These are phyloP conservation scores for Dioscorea zingiberensis DNA, from an alignment of 106 monocot species.

Conservation along the genomic window DNA sequence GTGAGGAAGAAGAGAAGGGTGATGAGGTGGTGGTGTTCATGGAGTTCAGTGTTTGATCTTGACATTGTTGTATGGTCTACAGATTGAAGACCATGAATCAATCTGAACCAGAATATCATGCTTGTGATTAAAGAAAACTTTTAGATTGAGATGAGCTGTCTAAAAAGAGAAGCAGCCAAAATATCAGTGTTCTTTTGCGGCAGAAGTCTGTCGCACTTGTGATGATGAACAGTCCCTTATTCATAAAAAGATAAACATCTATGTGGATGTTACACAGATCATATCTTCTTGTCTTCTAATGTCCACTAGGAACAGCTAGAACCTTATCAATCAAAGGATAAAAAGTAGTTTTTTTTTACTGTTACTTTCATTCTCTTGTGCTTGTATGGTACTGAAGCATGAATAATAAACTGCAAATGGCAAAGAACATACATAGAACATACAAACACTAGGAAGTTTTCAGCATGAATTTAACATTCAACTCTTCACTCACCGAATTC, in stretches of 20 bases:
- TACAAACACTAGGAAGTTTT: not conserved
- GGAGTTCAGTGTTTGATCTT: not conserved
- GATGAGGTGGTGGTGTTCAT: too few species aligned
- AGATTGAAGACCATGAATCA: not conserved
- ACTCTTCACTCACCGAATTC: not conserved
- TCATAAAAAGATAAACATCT: not conserved
- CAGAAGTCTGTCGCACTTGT: not conserved
- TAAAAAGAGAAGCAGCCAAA: not conserved
- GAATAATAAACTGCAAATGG: too few species aligned
- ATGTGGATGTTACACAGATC: not conserved
- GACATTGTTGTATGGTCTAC: not conserved
- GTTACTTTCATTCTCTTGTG: too few species aligned
- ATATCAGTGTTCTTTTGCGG: not conserved
- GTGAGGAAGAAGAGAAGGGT: constrained; percentile 7
- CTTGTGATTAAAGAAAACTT: not conserved
- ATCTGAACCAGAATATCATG: not conserved
- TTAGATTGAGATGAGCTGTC: not conserved
- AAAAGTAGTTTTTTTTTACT: not conserved
- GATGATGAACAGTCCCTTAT: not conserved
- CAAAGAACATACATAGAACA: too few species aligned
- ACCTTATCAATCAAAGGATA: not conserved
- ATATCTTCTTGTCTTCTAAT: not conserved
- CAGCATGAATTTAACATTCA: not conserved
- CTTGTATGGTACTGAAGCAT: too few species aligned
- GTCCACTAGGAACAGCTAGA: not conserved